phyloP scores from a whole-genome alignment of 345 rosid species.

The Abelmoschus esculentus region DNA sequence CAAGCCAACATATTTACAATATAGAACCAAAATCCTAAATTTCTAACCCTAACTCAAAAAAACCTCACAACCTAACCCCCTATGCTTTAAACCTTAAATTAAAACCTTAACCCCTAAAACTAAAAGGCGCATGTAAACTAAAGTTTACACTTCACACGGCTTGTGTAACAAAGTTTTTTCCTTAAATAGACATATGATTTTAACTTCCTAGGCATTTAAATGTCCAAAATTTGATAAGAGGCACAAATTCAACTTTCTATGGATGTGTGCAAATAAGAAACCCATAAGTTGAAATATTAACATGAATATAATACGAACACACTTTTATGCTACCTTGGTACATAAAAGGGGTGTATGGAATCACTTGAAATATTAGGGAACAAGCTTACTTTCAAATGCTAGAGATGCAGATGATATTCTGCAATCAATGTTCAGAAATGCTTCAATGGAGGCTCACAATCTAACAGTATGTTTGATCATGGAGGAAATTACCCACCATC shows the following conservation, averaged over 20 bases:
- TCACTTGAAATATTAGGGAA: not conserved
- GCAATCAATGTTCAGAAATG: not conserved
- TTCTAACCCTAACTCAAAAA: too few species aligned
- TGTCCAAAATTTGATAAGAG: not conserved
- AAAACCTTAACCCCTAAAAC: too few species aligned
- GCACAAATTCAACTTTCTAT: not conserved
- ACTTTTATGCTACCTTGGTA: not conserved
- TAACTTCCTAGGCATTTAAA: not conserved
- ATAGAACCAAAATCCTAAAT: too few species aligned
- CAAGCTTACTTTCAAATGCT: not conserved
- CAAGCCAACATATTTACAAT: too few species aligned
- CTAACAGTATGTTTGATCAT: not conserved
- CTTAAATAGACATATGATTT: not conserved
- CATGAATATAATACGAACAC: too few species aligned
- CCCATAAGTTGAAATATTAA: not conserved
- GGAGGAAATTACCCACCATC: conserved; percentile 4
- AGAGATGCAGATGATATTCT: not conserved
- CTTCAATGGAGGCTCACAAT: not conserved
- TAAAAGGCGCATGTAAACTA: too few species aligned
- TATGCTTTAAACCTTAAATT: too few species aligned
- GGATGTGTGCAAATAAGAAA: not conserved
- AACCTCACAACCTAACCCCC: too few species aligned
- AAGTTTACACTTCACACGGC: too few species aligned
- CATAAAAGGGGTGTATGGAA: not conserved
- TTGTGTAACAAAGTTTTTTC: too few species aligned